A percentile compares a stretch with the other conserved stretches of the same genome.
Conservation (phyloP, 2,329 filamentous ascomycete species). For the Colletotrichum australisinense region DNA sequence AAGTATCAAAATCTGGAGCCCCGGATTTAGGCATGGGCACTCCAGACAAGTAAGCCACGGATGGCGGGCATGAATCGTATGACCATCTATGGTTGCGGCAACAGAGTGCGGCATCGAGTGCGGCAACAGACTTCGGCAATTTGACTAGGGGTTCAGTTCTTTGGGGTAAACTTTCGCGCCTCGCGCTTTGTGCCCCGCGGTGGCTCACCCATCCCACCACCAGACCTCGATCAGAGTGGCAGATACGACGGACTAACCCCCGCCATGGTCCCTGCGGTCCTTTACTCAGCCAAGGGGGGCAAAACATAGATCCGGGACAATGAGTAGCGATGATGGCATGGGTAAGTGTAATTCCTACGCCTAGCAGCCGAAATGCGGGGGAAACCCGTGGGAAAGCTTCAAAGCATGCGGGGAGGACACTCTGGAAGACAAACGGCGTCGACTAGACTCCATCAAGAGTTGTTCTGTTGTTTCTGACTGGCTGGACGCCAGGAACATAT, state of each 20-base stretch:
- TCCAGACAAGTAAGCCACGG: background rate
- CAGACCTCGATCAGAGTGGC: background rate
- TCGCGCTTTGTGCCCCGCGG: background rate
- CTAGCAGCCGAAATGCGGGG: constrained; percentile 12
- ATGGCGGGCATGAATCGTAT: constrained; percentile 21
- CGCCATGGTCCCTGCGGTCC: background rate
- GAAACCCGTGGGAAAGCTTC: background rate
- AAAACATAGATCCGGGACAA: constrained; percentile 12
- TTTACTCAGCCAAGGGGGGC: background rate
- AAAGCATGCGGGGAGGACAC: background rate
- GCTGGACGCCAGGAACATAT: background rate
- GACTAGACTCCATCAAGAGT: background rate
- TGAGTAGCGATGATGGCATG: background rate
- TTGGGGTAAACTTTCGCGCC: background rate
- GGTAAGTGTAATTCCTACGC: constrained; percentile 16
- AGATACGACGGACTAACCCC: background rate
- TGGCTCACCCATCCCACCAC: background rate
- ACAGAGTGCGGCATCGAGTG: constrained; percentile 14
- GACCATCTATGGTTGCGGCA: constrained; percentile 11
- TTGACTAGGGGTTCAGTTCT: background rate
- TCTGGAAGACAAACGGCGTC: background rate
- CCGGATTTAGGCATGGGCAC: background rate
- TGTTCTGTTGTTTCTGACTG: background rate
- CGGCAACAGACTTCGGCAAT: constrained; percentile 17
- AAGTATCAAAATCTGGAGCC: constrained; percentile 1